Base-by-base conservation (phyloP, 1,139 yeast genomes). In the Nakaseomyces uthaithaninus region DNA sequence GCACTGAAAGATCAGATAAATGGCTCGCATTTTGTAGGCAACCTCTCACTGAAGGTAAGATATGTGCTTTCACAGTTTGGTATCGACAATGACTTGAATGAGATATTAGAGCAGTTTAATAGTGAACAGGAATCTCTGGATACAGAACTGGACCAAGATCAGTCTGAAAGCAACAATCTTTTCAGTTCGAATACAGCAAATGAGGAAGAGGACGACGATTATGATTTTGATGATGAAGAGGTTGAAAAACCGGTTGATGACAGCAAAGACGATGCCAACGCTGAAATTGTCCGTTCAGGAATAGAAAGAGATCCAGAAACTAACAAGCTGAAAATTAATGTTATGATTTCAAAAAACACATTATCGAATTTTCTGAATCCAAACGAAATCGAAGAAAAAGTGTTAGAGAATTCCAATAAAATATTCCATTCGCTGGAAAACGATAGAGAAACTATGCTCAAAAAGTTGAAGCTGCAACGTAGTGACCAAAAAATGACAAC, bases 371-470 rank as follows among this genome's bases (percentile, higher is more conserved):
- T 55, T 39, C 52, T 31, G 10, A 31, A 31, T 12, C 35, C 35
- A 5, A 31, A 31, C 20, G 35, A 31, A 9, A 20, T 31, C 3
- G 35, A 31, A 12, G 35, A 31, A 17, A 46, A 52, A 18, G 51
- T 72, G 16, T 66, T 72, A 42, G 67, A 64, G 40, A 71, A 67
- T 49, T 71, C 72, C 55, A 68, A 68, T 50, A 81, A 73, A 54
- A 76, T 83, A 31, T 87, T 86, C 55, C 95, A 87, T 55, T 78
- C 75, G 45, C 85, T 86, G 57, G 97, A 89, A 55, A 75, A 76
- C 48, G 96, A 87, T 57, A 67, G 77, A 49, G 94, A 84, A 43
- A 83, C 91, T 1, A 68, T 85, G 38, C 68, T 80, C 42, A 85
- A 86, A 53, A 71, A 94, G 55, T 64, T 87, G 48, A 84, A 80